Evolutionary conservation across 1,284 basidiomycete genomes (phyloP).

Genomic region (Puccinia polysora): DNA sequence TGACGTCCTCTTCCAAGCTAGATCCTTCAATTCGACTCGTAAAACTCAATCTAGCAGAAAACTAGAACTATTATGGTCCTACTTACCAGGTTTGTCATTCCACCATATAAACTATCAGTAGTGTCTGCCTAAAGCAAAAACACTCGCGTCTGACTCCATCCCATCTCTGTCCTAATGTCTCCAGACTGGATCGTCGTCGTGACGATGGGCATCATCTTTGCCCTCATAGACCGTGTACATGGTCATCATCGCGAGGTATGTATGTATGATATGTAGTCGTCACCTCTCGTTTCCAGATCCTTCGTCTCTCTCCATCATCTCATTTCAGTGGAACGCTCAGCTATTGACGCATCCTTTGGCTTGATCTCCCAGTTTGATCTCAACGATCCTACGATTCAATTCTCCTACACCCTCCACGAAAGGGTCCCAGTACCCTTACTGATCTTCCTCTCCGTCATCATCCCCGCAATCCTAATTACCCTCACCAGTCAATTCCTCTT

Average conservation of each 20-base stretch:
- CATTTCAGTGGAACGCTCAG: not conserved
- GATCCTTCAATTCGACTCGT: not conserved
- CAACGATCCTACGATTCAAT: constrained; percentile 65
- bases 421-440: constrained; percentile 67
- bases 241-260: constrained; percentile 66
- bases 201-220: constrained; percentile 61
- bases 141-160: not conserved
- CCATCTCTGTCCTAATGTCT: too few relatives aligned
- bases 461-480: constrained; percentile 66
- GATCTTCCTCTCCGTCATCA: constrained; percentile 60
- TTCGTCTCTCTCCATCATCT: constrained; percentile 47
- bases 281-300: not conserved
- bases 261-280: not conserved
- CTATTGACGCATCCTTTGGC: not conserved
- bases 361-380: constrained; percentile 65
- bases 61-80: constrained; percentile 10
- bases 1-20: constrained; percentile 11
- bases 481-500: constrained; percentile 66
- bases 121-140: not conserved
- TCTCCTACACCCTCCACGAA: constrained; percentile 72
- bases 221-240: constrained; percentile 65
- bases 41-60: not conserved
- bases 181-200: constrained; percentile 51
- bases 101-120: not conserved
- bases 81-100: constrained; percentile 31